Evolutionary conservation across 352 stramenopile genomes (phyloP).

Genomic region (Globisporangium echinulatum): DNA sequence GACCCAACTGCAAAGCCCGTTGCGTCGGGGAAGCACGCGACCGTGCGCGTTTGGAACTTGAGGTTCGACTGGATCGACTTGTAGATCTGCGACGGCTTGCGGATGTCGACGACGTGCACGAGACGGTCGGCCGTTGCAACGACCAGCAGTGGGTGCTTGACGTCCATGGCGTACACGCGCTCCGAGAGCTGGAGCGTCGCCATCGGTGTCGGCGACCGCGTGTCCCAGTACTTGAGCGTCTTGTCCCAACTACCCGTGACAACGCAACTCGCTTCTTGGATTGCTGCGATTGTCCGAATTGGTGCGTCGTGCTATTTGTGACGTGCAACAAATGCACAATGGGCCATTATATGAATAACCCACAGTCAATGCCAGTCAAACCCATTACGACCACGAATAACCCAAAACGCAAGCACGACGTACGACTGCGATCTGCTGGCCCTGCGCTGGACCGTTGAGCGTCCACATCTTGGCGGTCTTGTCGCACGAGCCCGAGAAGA

Average conservation of each 20-base stretch:
- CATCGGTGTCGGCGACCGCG: conserved; percentile 82
- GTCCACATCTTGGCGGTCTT: conserved; percentile 96
- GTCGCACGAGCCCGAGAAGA: conserved; percentile 92
- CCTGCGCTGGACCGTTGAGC: conserved; percentile 67
- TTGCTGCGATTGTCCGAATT: conserved; percentile 83
- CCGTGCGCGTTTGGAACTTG: conserved; percentile 85
- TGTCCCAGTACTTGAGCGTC: conserved; percentile 97
- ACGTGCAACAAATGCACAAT: conserved; percentile 16
- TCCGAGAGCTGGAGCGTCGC: conserved; percentile 90
- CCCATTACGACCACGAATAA: too few relatives aligned
- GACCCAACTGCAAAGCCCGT: conserved; percentile 86
- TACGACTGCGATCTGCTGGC: conserved; percentile 78
- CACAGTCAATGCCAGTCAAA: background rate
- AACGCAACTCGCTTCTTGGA: conserved; percentile 86
- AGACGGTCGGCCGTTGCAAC: conserved; percentile 89
- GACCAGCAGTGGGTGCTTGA: conserved; percentile 89
- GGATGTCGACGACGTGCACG: conserved; percentile 86
- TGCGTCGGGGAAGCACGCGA: conserved; percentile 86
- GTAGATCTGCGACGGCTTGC: conserved; percentile 85
- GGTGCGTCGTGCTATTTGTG: conserved; percentile 86
- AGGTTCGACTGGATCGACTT: conserved; percentile 79
- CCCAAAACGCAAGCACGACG: background rate
- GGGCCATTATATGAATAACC: background rate
- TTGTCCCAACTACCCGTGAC: conserved; percentile 94
- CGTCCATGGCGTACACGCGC: conserved; percentile 93